Conservation (phyloP, 2,329 filamentous ascomycete species). For the Ophiognomonia clavigignenti-juglandacearum region DNA sequence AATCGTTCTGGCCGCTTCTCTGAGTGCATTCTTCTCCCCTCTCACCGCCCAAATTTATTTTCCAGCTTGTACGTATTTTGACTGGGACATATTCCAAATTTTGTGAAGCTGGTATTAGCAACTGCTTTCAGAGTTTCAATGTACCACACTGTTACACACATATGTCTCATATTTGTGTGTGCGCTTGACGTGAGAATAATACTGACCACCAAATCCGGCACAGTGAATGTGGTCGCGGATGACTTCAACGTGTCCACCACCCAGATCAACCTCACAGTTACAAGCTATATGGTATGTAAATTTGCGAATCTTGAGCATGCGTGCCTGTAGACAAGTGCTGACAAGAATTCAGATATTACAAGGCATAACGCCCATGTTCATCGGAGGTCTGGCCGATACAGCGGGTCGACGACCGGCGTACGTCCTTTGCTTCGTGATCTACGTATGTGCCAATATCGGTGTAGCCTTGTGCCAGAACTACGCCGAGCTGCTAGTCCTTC, state of each 20-base stretch:
- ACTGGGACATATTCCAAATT: no score
- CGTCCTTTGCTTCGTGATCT: slow-evolving; percentile 46
- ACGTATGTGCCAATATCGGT: slow-evolving; percentile 49
- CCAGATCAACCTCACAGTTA: slow-evolving; percentile 46
- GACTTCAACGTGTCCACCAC: slow-evolving; percentile 39
- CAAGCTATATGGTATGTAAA: slow-evolving; percentile 56
- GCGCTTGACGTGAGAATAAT: no score
- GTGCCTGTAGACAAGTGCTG: no score
- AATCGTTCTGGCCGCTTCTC: slow-evolving; percentile 34
- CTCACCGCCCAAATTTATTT: slow-evolving; percentile 49
- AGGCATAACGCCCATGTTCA: slow-evolving; percentile 46
- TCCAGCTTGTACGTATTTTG: no score
- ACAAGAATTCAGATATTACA: no score
- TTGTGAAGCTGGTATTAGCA: no score
- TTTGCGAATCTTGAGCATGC: no score
- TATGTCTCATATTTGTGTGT: no score
- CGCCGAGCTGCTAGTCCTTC: slow-evolving; percentile 44
- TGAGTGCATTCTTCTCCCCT: slow-evolving; percentile 40
- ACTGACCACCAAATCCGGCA: no score
- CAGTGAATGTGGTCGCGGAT: slow-evolving; percentile 41
- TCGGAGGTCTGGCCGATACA: slow-evolving; percentile 49
- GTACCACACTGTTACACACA: no score
- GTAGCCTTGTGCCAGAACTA: slow-evolving; percentile 46
- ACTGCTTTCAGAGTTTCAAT: no score
- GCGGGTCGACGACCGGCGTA: slow-evolving; percentile 51